Evolutionary conservation across 2,329 filamentous ascomycete genomes (phyloP), one percentile per base, ranked within the genome.

Genomic region (Trichoderma citrinoviride): DNA sequence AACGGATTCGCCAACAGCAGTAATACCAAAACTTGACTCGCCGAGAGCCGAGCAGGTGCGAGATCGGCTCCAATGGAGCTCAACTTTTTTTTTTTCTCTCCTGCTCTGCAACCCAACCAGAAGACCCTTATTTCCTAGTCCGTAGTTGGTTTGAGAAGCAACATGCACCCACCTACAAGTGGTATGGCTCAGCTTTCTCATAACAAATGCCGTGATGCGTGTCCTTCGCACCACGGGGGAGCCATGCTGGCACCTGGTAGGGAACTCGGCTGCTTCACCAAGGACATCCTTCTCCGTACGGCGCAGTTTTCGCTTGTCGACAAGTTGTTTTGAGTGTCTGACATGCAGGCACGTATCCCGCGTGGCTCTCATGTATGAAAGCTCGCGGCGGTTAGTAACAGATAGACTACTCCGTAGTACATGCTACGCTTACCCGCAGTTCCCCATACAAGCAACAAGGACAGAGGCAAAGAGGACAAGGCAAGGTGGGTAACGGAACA

Each of bases 61-160:
- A 64, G 52, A 64, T 64, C 61, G 61, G 61, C 55, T 64, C 29
- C 29, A 40, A 64, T 56, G 41, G 61, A 64, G 44, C 58, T 62
- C 47, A 14, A n/a, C 15, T 44, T 33, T 53, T 46, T 62, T 41
- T 29, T 56, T 44, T 41, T 19, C n/a, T 14, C 15, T 23, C 29
- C 15, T 33, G 29, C 10, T 29, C 23, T 8, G 6, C 33, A 27
- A n/a, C 46, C 23, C 40, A 46, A 46, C 37, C 53, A 44, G 37
- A 62, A 25, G 58, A 62, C 58, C 49, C 58, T 37, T 46, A 50
- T 25, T 29, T 37, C 46, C 29, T 40, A 25, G 21, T 29, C 49
- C 49, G 49, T 52, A 17, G 49, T 52, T 19, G 49, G 29, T 29
- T 40, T 29, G 37, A 49, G 4, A 37, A 12, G 33, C 33, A 37